Percentiles rank a stretch among this genome's conserved stretches.
phyloP scores from a whole-genome alignment of 2,329 filamentous ascomycete species.

The Phyllosticta citribraziliensis region DNA sequence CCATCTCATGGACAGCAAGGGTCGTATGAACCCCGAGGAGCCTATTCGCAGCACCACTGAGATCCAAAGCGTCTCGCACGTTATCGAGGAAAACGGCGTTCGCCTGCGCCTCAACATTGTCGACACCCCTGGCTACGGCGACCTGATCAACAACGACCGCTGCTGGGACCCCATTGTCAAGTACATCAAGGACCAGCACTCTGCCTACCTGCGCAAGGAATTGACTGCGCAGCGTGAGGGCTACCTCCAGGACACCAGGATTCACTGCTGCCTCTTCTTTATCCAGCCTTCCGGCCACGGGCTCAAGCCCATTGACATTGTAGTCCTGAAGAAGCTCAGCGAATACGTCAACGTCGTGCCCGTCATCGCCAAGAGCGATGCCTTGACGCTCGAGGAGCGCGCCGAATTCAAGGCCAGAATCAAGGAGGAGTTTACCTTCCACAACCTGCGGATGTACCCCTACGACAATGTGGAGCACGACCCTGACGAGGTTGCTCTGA shows the following conservation, averaged over 20 bases:
- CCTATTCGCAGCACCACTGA: slow-evolving; percentile 91
- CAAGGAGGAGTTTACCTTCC: slow-evolving; percentile 99
- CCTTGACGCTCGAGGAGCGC: slow-evolving; percentile 89
- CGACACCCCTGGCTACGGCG: slow-evolving; percentile 95
- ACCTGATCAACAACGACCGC: slow-evolving; percentile 99
- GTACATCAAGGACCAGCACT: slow-evolving; percentile 99
- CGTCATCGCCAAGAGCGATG: slow-evolving; percentile 97
- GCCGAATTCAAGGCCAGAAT: slow-evolving; percentile 94
- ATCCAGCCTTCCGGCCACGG: slow-evolving; percentile 98
- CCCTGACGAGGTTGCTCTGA: slow-evolving; percentile 87
- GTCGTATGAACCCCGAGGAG: slow-evolving; percentile 85
- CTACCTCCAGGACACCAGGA: slow-evolving; percentile 98
- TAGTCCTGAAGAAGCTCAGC: slow-evolving; percentile 97
- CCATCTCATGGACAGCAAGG: slow-evolving; percentile 98
- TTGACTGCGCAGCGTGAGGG: slow-evolving; percentile 97
- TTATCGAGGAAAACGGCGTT: slow-evolving; percentile 99
- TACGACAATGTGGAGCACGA: slow-evolving; percentile 99
- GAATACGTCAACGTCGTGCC: slow-evolving; percentile 99
- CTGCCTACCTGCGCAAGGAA: slow-evolving; percentile 97
- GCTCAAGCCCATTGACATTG: slow-evolving; percentile 98
- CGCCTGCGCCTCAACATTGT: slow-evolving; percentile 97
- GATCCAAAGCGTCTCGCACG: slow-evolving; percentile 95
- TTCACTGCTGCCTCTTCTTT: slow-evolving; percentile 99
- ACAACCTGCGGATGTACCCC: slow-evolving; percentile 99
- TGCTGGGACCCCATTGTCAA: slow-evolving; percentile 99